These are phyloP conservation scores for Berkeleyomyces basicola DNA, from an alignment of 2,329 filamentous ascomycete genomes.

Conservation along the genomic window DNA sequence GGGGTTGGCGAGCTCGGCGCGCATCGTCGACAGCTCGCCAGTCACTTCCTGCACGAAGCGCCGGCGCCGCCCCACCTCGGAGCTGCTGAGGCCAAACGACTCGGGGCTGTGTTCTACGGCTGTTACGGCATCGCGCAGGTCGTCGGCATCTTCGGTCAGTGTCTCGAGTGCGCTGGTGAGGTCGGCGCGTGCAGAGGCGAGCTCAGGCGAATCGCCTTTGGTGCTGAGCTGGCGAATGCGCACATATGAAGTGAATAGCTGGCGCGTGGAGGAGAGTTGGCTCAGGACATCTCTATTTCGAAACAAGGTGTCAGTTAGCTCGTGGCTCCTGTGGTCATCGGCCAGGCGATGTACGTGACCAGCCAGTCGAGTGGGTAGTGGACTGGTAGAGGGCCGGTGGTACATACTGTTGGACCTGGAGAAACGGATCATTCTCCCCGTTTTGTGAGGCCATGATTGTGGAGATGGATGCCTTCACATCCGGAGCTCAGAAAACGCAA, in stretches of 20 bases:
- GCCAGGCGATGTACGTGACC: not conserved
- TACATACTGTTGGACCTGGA: constrained; percentile 52
- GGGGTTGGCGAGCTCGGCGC: constrained; percentile 45
- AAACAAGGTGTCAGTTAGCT: constrained; percentile 8
- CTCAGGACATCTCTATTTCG: constrained; percentile 63
- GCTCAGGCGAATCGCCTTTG: constrained; percentile 59
- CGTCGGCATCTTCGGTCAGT: constrained; percentile 68
- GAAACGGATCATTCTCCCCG: constrained; percentile 52
- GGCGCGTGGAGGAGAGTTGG: constrained; percentile 63
- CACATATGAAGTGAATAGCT: constrained; percentile 85
- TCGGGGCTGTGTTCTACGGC: constrained; percentile 79
- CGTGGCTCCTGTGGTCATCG: not conserved
- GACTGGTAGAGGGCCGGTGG: not conserved
- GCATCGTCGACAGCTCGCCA: constrained; percentile 78
- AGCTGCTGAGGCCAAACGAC: constrained; percentile 66
- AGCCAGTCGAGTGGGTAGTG: not conserved
- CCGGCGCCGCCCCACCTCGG: constrained; percentile 67
- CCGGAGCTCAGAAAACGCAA: not conserved
- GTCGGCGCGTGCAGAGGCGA: constrained; percentile 58
- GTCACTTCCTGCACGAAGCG: constrained; percentile 80
- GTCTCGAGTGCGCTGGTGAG: constrained; percentile 48
- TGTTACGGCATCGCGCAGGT: constrained; percentile 72
- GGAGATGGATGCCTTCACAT: constrained; percentile 5
- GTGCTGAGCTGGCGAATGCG: constrained; percentile 81
- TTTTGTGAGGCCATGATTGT: constrained; percentile 49